Evolutionary conservation across 2,329 filamentous ascomycete species (phyloP), one percentile per base, ranked within the genome.

Genomic region (Akanthomyces dipterigenus): DNA sequence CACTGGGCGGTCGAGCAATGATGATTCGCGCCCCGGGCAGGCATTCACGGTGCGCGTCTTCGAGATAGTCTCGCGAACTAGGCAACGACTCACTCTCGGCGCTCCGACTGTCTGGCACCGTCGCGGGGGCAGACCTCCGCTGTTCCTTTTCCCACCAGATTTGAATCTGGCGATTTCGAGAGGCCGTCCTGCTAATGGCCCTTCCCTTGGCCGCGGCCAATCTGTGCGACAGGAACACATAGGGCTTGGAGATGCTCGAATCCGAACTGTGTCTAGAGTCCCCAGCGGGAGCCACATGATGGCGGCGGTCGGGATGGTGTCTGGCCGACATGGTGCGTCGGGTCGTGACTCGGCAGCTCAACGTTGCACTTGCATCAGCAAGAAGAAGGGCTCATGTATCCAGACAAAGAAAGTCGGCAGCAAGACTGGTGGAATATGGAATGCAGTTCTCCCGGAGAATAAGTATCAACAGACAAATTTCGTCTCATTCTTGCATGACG

Each of bases 21-120:
- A 60, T 42, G 8, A 60, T 60, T 38, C 57, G 57, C 4, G 57
- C 57, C 5, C 57, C 57, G 8, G 57, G 57, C 11, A 60, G 28
- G 7, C 40, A 26, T 20, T 60, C 38, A 5, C 24, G n/a, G 38
- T 54, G 28, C 5, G 31, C 40, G 3, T 38, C 24, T 16, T 53
- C 48, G 2, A 60, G 31, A 16, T 60, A 49, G 18, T 45, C 12
- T 6, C 49, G 36, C n/a, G 53, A 11, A 49, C 46, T 36, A 6
- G 18, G 56, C 18, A 11, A 22, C 14, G n/a, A 12, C 8, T 24
- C 36, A 26, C 8, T 28, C 14, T 18, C 18, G 45, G 16, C 20
- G 16, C 14, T 20, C 8, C 6, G n/a, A 12, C n/a, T 46, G 42
- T 24, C 42, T 14, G 38, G 18, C 18, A 22, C 9, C 20, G 53